Evolutionary conservation across 257 asterid genomes (phyloP).

Genomic region (Pogostemon cablin): DNA sequence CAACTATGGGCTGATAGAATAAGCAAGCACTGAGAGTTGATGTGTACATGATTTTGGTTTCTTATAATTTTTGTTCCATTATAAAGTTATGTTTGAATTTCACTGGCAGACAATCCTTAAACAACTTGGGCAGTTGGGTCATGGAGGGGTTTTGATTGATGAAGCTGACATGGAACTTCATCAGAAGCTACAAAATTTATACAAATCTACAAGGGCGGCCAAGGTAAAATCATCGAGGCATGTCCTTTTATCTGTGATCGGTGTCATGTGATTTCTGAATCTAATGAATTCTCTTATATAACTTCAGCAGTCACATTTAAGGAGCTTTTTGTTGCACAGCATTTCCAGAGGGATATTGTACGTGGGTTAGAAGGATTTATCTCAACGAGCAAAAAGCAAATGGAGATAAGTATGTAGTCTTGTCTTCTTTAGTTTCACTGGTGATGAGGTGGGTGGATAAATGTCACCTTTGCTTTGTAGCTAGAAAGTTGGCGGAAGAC

Average conservation of each 20-base stretch:
- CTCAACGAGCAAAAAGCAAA: conserved; percentile 74
- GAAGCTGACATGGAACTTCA: conserved; percentile 74
- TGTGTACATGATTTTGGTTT: conserved; percentile 11
- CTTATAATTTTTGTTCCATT: neutral
- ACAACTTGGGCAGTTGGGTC: conserved; percentile 87
- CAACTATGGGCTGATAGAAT: neutral
- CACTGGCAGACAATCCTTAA: conserved; percentile 74
- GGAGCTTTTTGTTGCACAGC: conserved; percentile 84
- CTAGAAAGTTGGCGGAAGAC: conserved; percentile 83
- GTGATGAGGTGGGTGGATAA: conserved; percentile 27
- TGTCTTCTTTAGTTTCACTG: conserved; percentile 32
- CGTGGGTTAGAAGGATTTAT: conserved; percentile 84
- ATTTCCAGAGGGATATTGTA: conserved; percentile 93
- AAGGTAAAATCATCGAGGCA: conserved; percentile 58
- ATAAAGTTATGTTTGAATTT: conserved; percentile 14
- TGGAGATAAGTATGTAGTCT: conserved; percentile 70
- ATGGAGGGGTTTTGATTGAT: conserved; percentile 71
- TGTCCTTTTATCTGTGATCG: conserved; percentile 19
- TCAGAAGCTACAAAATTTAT: conserved; percentile 70
- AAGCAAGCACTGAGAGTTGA: neutral
- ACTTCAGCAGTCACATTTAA: conserved; percentile 63
- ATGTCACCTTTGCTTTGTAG: conserved; percentile 53
- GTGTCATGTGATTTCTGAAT: conserved; percentile 36
- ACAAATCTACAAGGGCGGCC: conserved; percentile 87
- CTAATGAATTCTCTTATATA: conserved; percentile 49